phyloP scores from a whole-genome alignment of 1,139 yeast species.

The Lodderomyces theae region DNA sequence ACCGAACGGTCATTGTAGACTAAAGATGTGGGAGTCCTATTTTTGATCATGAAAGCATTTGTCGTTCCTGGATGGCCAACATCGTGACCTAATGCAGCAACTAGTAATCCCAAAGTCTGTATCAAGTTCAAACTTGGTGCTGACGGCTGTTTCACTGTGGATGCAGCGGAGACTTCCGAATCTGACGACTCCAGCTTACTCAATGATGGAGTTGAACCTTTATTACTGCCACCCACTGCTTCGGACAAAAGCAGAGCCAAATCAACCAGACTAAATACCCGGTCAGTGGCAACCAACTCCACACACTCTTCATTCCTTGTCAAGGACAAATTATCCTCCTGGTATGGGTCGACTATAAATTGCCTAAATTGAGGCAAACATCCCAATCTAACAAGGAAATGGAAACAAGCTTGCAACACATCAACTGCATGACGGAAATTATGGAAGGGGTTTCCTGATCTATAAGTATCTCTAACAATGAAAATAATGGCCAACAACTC shows the following conservation, averaged over 20 bases:
- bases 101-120: constrained; percentile 57
- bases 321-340: constrained; percentile 6
- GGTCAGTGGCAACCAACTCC: constrained; percentile 1
- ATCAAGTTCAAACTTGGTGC: constrained; percentile 34
- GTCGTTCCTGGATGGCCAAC: constrained; percentile 96
- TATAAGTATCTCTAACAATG: constrained; percentile 71
- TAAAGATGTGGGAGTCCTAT: constrained; percentile 64
- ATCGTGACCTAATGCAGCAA: constrained; percentile 93
- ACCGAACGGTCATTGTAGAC: constrained; percentile 66
- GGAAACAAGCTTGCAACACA: constrained; percentile 86
- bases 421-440: constrained; percentile 95
- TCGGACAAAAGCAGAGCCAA: neutral
- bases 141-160: neutral
- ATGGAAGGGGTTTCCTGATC: constrained; percentile 85
- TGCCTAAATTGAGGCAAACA: constrained; percentile 45
- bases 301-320: neutral
- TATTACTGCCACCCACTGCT: neutral
- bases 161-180: neutral
- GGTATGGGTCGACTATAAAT: constrained; percentile 29
- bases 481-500: constrained; percentile 57
- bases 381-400: constrained; percentile 50
- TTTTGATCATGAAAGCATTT: constrained; percentile 62
- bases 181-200: neutral
- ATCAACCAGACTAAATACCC: neutral
- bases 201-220: neutral